Evolutionary conservation across 805 yeast species (phyloP).

Genomic region (Candida sphagnicola): DNA sequence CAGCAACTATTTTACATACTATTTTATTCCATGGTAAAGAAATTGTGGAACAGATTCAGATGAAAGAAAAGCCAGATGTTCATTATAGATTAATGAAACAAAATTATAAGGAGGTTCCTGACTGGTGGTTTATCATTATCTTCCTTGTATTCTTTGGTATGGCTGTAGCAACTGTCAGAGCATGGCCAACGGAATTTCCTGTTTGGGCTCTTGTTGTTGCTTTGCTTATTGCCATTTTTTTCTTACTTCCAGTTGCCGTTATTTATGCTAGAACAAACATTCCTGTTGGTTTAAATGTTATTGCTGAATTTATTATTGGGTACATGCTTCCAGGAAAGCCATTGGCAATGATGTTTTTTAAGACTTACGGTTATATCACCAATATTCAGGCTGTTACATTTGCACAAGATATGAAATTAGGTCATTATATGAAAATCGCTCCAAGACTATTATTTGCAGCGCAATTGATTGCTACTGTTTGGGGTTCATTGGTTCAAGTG

Average conservation of each 20-base stretch:
- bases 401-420: slow-evolving; percentile 46
- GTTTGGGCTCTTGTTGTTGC: slow-evolving; percentile 39
- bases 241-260: slow-evolving; percentile 39
- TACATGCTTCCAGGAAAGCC: slow-evolving; percentile 48
- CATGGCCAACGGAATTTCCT: slow-evolving; percentile 41
- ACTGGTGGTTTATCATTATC: slow-evolving; percentile 39
- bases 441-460: slow-evolving; percentile 39
- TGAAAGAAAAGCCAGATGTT: slow-evolving; percentile 22
- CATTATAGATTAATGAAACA: slow-evolving; percentile 53
- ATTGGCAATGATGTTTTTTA: slow-evolving; percentile 44
- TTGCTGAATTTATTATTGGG: slow-evolving; percentile 40
- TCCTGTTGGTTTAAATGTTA: slow-evolving; percentile 39
- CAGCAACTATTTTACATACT: slow-evolving; percentile 58
- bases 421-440: slow-evolving; percentile 40
- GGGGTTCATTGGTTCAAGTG: slow-evolving; percentile 38
- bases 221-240: slow-evolving; percentile 32
- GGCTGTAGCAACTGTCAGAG: slow-evolving; percentile 34
- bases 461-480: slow-evolving; percentile 40
- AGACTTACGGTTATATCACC: slow-evolving; percentile 46
- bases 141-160: slow-evolving; percentile 27
- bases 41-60: slow-evolving; percentile 29
- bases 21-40: slow-evolving; percentile 54
- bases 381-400: slow-evolving; percentile 46
- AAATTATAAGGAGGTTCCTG: slow-evolving; percentile 34
- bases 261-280: slow-evolving; percentile 19